Conservation (phyloP, 2,329 filamentous ascomycete genomes). For the Dactylonectria estremocensis region DNA sequence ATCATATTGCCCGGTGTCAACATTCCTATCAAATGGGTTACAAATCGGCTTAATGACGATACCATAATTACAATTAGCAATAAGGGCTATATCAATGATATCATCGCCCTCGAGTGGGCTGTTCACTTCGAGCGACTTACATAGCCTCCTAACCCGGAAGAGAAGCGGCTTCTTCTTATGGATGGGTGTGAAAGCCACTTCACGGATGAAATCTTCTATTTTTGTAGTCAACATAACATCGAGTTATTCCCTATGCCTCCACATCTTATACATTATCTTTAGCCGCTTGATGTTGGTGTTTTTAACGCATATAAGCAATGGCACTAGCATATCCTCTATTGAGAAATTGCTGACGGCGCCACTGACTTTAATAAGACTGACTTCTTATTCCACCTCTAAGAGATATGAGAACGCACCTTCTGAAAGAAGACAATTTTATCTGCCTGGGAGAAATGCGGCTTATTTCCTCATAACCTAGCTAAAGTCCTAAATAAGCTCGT, state of each 20-base stretch:
- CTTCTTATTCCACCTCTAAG: too few species aligned
- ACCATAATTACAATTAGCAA: too few species aligned
- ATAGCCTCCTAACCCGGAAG: too few species aligned
- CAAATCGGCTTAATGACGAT: not conserved
- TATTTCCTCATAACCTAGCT: too few species aligned
- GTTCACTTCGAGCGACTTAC: too few species aligned
- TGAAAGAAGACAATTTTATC: too few species aligned
- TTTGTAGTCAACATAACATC: not conserved
- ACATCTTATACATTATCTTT: not conserved
- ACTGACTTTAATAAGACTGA: not conserved
- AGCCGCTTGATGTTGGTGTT: not conserved
- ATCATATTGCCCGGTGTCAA: not conserved
- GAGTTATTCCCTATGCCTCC: not conserved
- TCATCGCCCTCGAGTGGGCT: too few species aligned
- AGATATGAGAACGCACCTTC: not conserved
- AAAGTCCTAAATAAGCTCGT: too few species aligned
- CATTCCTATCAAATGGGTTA: not conserved
- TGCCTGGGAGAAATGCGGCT: too few species aligned
- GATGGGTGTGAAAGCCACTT: not conserved
- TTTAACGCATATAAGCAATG: not conserved
- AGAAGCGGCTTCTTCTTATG: too few species aligned
- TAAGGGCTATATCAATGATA: too few species aligned
- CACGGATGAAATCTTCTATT: not conserved
- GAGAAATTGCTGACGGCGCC: not conserved
- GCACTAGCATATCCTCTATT: not conserved